Evolutionary conservation across 2,329 filamentous ascomycete species (phyloP), one percentile per base, ranked within the genome.

Genomic region (Verticillium longisporum): DNA sequence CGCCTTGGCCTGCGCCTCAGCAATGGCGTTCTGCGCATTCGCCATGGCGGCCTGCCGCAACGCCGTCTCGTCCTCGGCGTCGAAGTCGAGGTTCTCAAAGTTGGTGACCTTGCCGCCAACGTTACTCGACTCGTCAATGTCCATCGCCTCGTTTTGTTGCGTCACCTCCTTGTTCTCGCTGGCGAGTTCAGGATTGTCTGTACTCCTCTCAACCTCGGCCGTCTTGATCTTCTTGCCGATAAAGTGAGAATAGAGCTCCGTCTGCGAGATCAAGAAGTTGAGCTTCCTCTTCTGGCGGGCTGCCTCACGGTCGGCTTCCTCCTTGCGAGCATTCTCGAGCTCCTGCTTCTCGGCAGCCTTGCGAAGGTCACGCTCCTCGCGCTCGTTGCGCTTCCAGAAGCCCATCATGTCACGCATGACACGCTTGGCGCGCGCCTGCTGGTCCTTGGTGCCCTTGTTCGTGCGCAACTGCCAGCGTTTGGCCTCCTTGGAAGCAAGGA

Each of bases 171-270:
- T 78, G 58, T 83, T 79, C 57, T 82, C 82, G 10, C 83, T 80
- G 0, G 83, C 83, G 57, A 89, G 87, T 56, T 90, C 88, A 7
- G 87, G 87, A 70, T 93, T 92, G 69, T 95, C 91, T 26, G 92
- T 95, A 57, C 91, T 94, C 62, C 89, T 84, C 77, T 99, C 93
- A 56, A 97, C 92, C 72, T 98, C 93, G 68, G 95, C 90, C 1
- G 94, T 98, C 79, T 97, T 97, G 77, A 98, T 96, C 81, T 99
- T 99, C 80, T 97, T 96, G 74, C 95, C 94, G 69, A 99, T 97
- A 76, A 99, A 99, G 81, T 99, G 95, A 53, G 94, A 98, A 80
- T 99, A 99, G 58, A 99, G 83, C 74, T 99, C 95, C 1, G 95
- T 99, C 78, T 99, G 95, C 1, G 94, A 97, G 74, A 99, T 99